Conservation (phyloP, 1,284 basidiomycete genomes). For the Taiwanofungus camphoratus region DNA sequence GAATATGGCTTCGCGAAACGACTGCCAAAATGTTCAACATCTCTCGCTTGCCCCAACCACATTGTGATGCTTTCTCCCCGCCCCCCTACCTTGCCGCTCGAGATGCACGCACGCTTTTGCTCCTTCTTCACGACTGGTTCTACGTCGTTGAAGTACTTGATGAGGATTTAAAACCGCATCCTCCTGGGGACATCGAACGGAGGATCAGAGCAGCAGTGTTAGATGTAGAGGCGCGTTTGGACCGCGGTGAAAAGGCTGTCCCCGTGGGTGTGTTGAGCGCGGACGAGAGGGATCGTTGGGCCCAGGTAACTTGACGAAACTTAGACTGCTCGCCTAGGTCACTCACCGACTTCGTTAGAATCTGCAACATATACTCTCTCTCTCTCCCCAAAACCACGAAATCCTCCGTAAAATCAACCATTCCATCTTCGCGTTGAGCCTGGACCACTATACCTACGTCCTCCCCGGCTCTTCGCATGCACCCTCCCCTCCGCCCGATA, state of each 20-base stretch:
- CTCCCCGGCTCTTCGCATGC: constrained; percentile 31
- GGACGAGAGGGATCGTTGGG: constrained; percentile 83
- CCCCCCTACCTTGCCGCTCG: constrained; percentile 35
- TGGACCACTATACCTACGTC: constrained; percentile 55
- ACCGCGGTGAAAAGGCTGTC: constrained; percentile 47
- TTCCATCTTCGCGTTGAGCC: constrained; percentile 72
- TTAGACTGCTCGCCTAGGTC: constrained; percentile 7
- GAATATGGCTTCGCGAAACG: constrained; percentile 59
- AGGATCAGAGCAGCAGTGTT: constrained; percentile 60
- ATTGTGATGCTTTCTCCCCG: constrained; percentile 60
- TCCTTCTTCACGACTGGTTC: constrained; percentile 78
- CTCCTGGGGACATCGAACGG: constrained; percentile 57
- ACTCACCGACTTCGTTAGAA: constrained; percentile 42
- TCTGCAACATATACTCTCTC: constrained; percentile 61
- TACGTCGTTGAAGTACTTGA: constrained; percentile 75
- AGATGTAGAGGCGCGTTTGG: constrained; percentile 58
- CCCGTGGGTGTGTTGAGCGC: constrained; percentile 74
- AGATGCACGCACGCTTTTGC: constrained; percentile 57
- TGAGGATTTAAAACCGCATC: constrained; percentile 27
- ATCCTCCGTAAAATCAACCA: constrained; percentile 62
- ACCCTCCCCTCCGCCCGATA: constrained; percentile 25
- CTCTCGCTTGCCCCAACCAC: constrained; percentile 63
- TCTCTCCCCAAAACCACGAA: constrained; percentile 61
- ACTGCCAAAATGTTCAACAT: constrained; percentile 70
- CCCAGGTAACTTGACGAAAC: constrained; percentile 42